Conservation (phyloP, 2,329 filamentous ascomycete genomes). For the Alternaria sp. region DNA sequence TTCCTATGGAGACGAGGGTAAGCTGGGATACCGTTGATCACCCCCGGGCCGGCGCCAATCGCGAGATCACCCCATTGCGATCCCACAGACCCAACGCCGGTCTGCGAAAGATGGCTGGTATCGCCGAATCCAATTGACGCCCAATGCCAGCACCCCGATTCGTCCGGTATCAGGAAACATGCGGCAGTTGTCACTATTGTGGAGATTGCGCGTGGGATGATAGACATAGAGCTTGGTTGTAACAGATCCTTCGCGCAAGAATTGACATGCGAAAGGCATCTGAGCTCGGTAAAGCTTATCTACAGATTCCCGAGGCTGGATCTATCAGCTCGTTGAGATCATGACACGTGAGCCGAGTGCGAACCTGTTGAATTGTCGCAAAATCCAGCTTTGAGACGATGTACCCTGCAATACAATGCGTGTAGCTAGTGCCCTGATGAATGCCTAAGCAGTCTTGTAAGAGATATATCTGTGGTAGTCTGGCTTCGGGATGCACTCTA, state of each 20-base stretch:
- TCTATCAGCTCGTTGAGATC: background rate
- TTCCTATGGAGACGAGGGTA: conserved; percentile 11
- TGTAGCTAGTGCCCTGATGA: background rate
- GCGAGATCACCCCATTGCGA: conserved; percentile 9
- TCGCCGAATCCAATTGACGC: background rate
- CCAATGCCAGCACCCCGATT: conserved; percentile 1
- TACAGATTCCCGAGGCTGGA: background rate
- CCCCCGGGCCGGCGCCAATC: conserved; percentile 14
- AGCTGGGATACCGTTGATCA: conserved; percentile 23
- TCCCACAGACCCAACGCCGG: background rate
- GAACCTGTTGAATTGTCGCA: background rate
- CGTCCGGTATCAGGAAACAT: background rate
- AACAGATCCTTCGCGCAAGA: background rate
- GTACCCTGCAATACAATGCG: background rate
- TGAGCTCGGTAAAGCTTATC: background rate
- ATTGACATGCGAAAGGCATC: background rate
- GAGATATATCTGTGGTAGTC: background rate
- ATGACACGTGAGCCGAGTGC: background rate
- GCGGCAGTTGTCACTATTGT: background rate
- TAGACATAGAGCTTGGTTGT: background rate
- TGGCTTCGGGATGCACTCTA: background rate
- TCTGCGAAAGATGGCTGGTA: conserved; percentile 8
- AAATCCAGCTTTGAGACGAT: background rate
- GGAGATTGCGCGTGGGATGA: conserved; percentile 4
- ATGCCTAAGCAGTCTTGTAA: background rate